Evolutionary conservation across 257 asterid species (phyloP).

Genomic region (Nicotiana sylvestris): DNA sequence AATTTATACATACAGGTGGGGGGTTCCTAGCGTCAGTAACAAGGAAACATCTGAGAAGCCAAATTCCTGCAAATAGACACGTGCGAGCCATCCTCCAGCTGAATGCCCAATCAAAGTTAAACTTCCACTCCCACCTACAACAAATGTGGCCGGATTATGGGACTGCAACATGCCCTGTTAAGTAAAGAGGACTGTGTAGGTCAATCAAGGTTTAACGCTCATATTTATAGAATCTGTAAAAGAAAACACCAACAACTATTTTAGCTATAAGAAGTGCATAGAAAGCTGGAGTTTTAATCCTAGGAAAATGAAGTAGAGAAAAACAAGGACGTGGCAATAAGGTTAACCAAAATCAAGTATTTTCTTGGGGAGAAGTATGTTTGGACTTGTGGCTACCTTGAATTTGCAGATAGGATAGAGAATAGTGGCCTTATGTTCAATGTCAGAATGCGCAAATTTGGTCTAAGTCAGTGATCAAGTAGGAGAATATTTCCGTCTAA

Average conservation of each 20-base stretch:
- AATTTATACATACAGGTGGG: conserved; percentile 61
- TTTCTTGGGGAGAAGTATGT: neutral
- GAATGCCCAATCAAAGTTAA: conserved; percentile 89
- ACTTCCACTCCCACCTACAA: conserved; percentile 64
- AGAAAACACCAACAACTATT: neutral
- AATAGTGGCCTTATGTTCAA: neutral
- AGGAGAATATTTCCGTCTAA: neutral
- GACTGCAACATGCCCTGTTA: conserved; percentile 24
- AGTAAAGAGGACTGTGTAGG: conserved; percentile 20
- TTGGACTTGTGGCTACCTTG: neutral
- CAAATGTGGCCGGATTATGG: conserved; percentile 32
- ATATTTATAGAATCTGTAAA: neutral
- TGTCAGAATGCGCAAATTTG: neutral
- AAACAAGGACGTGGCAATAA: neutral
- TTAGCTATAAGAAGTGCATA: neutral
- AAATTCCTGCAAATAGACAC: conserved; percentile 80
- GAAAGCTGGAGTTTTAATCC: neutral
- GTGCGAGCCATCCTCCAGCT: conserved; percentile 98
- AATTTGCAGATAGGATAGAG: neutral
- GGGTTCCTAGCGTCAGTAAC: conserved; percentile 85
- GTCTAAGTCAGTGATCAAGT: neutral
- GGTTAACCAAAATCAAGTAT: neutral
- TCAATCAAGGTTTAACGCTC: conserved; percentile 6
- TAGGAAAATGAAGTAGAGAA: neutral
- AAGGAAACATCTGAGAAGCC: conserved; percentile 60